A percentile compares a stretch with the other conserved stretches of the same genome.
Evolutionary conservation across 495 filamentous ascomycete species (phyloP).

Genomic region (Penicillium fimorum): DNA sequence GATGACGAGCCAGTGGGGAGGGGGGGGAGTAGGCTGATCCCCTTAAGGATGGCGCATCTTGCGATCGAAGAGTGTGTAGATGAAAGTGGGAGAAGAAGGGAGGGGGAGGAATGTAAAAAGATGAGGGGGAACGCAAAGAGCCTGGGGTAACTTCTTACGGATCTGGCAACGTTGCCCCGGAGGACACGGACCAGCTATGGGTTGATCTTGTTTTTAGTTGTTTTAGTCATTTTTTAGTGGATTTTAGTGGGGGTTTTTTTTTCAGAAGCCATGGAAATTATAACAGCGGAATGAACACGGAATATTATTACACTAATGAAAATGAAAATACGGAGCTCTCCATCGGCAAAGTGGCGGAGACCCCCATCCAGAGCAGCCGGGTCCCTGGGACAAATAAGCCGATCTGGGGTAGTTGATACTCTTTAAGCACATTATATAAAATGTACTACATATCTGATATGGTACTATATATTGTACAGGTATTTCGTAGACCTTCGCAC

Average conservation of each 20-base stretch:
- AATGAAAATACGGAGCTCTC: neutral
- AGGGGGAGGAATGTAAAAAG: constrained; percentile 9
- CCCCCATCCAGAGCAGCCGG: neutral
- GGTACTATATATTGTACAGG: too few species aligned
- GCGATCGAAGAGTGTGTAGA: constrained; percentile 5
- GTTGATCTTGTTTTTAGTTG: neutral
- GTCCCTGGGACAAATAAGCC: neutral
- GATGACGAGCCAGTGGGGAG: constrained; percentile 27
- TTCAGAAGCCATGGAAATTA: neutral
- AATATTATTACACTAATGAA: too few species aligned
- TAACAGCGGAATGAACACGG: too few species aligned
- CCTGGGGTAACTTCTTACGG: constrained; percentile 18
- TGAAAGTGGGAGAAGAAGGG: constrained; percentile 8
- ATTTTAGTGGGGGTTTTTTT: neutral
- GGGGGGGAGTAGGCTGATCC: constrained; percentile 17
- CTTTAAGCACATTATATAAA: neutral
- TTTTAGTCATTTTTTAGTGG: neutral
- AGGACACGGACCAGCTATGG: constrained; percentile 29
- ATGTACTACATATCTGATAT: too few species aligned
- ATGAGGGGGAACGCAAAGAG: constrained; percentile 12
- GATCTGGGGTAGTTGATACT: neutral
- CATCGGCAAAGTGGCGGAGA: neutral
- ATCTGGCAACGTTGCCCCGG: constrained; percentile 33
- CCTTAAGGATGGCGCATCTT: constrained; percentile 42
- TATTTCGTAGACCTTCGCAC: neutral